Base-by-base conservation (phyloP, 2,329 filamentous ascomycete species). In the Knoxdaviesia proteae region DNA sequence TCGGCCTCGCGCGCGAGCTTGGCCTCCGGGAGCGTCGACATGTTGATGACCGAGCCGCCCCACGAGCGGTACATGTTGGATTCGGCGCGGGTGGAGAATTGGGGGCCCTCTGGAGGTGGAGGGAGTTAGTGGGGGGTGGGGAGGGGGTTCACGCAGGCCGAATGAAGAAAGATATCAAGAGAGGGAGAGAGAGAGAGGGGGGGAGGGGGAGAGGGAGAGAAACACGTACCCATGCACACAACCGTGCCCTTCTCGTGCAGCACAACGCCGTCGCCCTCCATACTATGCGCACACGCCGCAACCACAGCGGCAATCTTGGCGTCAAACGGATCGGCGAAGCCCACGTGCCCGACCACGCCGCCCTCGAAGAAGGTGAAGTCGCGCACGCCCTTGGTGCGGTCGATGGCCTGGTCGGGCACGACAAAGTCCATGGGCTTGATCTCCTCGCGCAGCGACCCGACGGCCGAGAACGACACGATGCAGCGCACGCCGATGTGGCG, bases 401-500 rank as follows among this genome's bases (percentile, higher is more conserved):
- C 90, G 57, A 96, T 94, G 58, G 93, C 74, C 66, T 98, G 90
- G 62, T 94, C 86, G 0, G 88, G 90, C 8, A 98, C 72, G 42
- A 96, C 83, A 59, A 98, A 98, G 66, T 98, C 90, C 63, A 90
- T 80, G 38, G 90, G 90, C 62, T 82, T 84, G 59, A 98, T 88
- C 55, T 84, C 74, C 65, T 94, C 90, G 57, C 81, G 84, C 56
- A 98, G 66, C 54, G 80, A 88, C 48, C 90, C 90, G 45, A 98
- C 90, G 40, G 90, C 90, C 49, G 80, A 88, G 67, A 98, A 98
- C 49, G 88, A 86, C 56, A 98, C 83, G 58, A 96, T 74, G 57
- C 77, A 82, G 54, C 87, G 78, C 39, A 96, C 90, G 50, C 90
- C 90, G 47, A 98, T 69, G 53, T 74, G 77, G 49, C 90, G 79